These are phyloP conservation scores for Hippophae gyantsensis DNA, from an alignment of 306 rosid genomes.

Conservation along the genomic window DNA sequence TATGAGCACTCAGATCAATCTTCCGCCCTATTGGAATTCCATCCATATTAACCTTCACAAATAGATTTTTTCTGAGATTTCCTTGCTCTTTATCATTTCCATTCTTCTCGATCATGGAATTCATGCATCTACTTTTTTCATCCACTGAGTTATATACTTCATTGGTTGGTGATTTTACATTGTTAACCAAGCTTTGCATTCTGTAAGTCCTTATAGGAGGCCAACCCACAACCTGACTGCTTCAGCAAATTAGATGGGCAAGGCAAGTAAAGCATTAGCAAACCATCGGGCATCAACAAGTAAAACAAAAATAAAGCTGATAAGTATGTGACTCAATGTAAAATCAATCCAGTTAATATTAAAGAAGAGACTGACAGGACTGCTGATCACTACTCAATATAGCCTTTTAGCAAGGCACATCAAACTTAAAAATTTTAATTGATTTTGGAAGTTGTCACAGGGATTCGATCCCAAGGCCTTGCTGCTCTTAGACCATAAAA, in stretches of 20 bases:
- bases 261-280: slow-evolving; percentile 18
- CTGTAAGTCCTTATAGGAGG: slow-evolving; percentile 78
- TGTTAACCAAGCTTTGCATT: slow-evolving; percentile 63
- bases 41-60: slow-evolving; percentile 91
- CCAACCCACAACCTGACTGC: slow-evolving; percentile 97
- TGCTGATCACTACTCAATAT: no score
- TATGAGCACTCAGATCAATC: slow-evolving; percentile 73
- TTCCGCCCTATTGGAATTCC: slow-evolving; percentile 86
- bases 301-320: not conserved
- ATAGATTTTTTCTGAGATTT: slow-evolving; percentile 37
- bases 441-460: no score
- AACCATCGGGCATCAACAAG: slow-evolving; percentile 2
- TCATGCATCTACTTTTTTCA: slow-evolving; percentile 35
- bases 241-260: slow-evolving; percentile 25
- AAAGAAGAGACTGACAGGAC: no score
- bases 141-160: slow-evolving; percentile 41
- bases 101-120: slow-evolving; percentile 17
- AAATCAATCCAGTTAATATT: no score
- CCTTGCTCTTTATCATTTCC: slow-evolving; percentile 36
- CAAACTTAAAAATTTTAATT: no score
- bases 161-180: slow-evolving; percentile 42
- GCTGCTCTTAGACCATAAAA: no score
- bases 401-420: no score
- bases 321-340: not conserved
- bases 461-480: no score